A percentile compares a stretch with the other conserved stretches of the same genome.
Conservation (phyloP, 495 filamentous ascomycete species). For the Recurvomyces mirabilis region DNA sequence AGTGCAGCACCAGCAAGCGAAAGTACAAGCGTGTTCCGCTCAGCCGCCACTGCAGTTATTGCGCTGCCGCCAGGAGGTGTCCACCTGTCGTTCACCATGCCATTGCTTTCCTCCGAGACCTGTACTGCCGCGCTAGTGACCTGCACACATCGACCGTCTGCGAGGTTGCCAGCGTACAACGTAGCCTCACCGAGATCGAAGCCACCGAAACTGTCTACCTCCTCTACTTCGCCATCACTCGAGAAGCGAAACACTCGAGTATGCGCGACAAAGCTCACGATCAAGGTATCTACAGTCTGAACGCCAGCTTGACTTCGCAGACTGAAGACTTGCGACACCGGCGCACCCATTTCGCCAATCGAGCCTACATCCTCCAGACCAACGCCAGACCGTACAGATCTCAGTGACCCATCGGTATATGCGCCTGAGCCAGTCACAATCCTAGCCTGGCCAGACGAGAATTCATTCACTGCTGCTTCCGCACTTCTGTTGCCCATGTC, state of each 20-base stretch:
- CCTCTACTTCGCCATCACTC: conserved; percentile 67
- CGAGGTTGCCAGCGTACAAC: conserved; percentile 55
- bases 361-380: conserved; percentile 81
- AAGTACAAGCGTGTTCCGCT: conserved; percentile 54
- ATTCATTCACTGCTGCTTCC: conserved; percentile 73
- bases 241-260: conserved; percentile 75
- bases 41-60: conserved; percentile 73
- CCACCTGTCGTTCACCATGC: conserved; percentile 60
- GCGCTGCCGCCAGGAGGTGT: conserved; percentile 38
- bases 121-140: conserved; percentile 55
- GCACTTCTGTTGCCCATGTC: conserved; percentile 77
- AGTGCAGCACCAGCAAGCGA: conserved; percentile 60
- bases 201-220: conserved; percentile 61
- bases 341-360: conserved; percentile 59
- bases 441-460: conserved; percentile 85
- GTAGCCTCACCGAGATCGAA: conserved; percentile 60
- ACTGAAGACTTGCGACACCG: conserved; percentile 60
- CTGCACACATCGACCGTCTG: conserved; percentile 40
- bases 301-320: conserved; percentile 40
- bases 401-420: conserved; percentile 70
- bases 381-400: conserved; percentile 86
- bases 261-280: conserved; percentile 73
- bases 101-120: conserved; percentile 58
- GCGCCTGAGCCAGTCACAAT: conserved; percentile 88
- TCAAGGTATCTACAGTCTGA: conserved; percentile 53